phyloP scores from a whole-genome alignment of 306 rosid genomes.

The Glycine soja region DNA sequence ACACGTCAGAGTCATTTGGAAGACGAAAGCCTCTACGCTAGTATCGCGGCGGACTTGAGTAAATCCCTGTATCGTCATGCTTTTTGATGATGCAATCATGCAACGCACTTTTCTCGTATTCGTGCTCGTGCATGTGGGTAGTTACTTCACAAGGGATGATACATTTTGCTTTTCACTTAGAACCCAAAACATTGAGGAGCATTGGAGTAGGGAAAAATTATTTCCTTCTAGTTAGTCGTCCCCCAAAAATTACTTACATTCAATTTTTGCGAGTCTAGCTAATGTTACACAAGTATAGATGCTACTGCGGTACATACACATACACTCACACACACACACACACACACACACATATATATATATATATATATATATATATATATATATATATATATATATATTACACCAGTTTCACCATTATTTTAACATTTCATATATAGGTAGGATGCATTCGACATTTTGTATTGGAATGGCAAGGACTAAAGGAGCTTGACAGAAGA shows the following conservation, averaged over 20 bases:
- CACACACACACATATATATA: too few species aligned
- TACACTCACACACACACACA: too few species aligned
- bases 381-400: too few species aligned
- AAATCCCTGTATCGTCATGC: neutral
- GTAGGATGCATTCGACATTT: neutral
- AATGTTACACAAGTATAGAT: too few species aligned
- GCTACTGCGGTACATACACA: too few species aligned
- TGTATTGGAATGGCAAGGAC: neutral
- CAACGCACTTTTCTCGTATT: constrained; percentile 37
- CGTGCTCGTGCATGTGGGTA: constrained; percentile 6
- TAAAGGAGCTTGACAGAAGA: too few species aligned
- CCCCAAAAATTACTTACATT: neutral
- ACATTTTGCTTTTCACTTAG: constrained; percentile 8
- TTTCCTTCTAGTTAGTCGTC: neutral
- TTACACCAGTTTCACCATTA: neutral
- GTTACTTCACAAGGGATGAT: constrained; percentile 11
- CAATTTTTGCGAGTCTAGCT: neutral
- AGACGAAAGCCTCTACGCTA: neutral
- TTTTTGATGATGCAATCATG: constrained; percentile 10
- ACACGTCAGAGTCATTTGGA: constrained; percentile 41
- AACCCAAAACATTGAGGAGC: neutral
- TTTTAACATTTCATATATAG: neutral
- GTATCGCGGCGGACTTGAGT: neutral
- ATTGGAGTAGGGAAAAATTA: neutral
- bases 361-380: too few species aligned